phyloP scores from a whole-genome alignment of 1,284 basidiomycete species.

The Apiotrichum brassicae region DNA sequence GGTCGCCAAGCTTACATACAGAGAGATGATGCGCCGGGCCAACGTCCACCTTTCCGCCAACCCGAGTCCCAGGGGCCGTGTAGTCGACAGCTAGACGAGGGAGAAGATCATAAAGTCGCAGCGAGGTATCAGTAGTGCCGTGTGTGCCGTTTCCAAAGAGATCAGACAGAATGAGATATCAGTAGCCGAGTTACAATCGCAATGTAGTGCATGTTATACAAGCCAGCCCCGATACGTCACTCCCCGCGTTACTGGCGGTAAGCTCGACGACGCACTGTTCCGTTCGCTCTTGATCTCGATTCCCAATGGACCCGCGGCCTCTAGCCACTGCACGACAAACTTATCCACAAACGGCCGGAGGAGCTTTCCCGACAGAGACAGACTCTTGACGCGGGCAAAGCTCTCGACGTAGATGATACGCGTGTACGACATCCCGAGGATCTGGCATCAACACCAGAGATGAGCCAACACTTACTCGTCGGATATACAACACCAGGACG shows the following conservation, averaged over 20 bases:
- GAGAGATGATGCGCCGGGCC: neutral
- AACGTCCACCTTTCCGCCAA: neutral
- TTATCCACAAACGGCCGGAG: constrained; percentile 74
- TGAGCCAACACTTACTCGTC: constrained; percentile 59
- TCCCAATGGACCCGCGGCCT: constrained; percentile 46
- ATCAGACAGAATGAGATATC: too few species aligned
- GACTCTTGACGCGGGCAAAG: constrained; percentile 75
- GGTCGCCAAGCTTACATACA: neutral
- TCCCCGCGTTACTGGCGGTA: neutral
- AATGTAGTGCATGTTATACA: constrained; percentile 7
- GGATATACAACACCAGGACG: constrained; percentile 64
- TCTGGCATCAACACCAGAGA: constrained; percentile 55
- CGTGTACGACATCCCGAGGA: constrained; percentile 67
- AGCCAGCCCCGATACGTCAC: constrained; percentile 17
- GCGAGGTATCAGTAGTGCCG: too few species aligned
- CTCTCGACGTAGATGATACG: constrained; percentile 86
- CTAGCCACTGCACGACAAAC: constrained; percentile 82
- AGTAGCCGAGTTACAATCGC: too few species aligned
- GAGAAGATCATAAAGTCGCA: too few species aligned
- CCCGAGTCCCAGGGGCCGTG: neutral
- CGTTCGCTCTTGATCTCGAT: neutral
- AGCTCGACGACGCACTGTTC: too few species aligned
- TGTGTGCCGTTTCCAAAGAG: too few species aligned
- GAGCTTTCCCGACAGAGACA: constrained; percentile 80
- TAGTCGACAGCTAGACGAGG: neutral